phyloP scores from a whole-genome alignment of 2,329 filamentous ascomycete genomes.

The Neurospora crassa region DNA sequence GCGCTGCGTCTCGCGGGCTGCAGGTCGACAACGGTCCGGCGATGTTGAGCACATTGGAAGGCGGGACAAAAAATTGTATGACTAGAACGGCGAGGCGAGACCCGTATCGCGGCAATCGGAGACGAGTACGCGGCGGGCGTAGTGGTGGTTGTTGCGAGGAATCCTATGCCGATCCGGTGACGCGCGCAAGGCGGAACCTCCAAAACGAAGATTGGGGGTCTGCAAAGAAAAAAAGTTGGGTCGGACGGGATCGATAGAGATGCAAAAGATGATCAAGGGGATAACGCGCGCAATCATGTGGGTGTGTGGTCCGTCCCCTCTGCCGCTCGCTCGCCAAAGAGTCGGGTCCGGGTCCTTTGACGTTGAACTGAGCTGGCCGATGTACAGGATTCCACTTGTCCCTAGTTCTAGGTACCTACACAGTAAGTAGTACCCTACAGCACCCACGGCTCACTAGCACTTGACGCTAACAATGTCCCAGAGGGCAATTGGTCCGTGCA shows the following conservation, averaged over 20 bases:
- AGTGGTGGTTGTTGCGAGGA: background rate
- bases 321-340: background rate
- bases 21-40: slow-evolving; percentile 7
- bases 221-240: slow-evolving; percentile 1
- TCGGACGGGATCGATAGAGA: background rate
- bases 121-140: background rate
- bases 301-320: background rate
- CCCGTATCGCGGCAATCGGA: background rate
- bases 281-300: slow-evolving; percentile 5
- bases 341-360: slow-evolving; percentile 5
- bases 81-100: background rate
- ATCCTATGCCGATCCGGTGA: background rate
- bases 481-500: background rate
- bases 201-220: background rate
- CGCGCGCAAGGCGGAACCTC: background rate
- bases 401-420: no score
- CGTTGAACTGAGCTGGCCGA: slow-evolving; percentile 4
- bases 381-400: no score
- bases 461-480: background rate
- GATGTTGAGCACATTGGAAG: slow-evolving; percentile 18
- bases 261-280: slow-evolving; percentile 12
- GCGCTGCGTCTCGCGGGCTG: slow-evolving; percentile 16
- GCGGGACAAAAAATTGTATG: background rate
- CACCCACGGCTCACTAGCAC: background rate
- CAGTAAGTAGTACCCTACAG: no score